Evolutionary conservation across 805 yeast genomes (phyloP).

Genomic region (Saturnispora quitensis): DNA sequence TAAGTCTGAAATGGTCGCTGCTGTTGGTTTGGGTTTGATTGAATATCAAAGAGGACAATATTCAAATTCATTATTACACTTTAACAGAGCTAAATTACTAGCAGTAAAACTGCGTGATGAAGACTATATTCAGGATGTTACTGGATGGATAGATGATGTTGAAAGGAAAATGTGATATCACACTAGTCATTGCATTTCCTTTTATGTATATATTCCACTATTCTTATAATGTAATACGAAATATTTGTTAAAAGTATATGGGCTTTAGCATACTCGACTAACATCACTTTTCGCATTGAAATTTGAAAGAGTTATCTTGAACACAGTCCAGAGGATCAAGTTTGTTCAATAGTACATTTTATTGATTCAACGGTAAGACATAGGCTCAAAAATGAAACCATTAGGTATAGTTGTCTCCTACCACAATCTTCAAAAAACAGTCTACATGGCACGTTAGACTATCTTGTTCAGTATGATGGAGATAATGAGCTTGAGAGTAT

Average conservation of each 20-base stretch:
- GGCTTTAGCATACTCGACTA: no score
- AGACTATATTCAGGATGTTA: slow-evolving; percentile 14
- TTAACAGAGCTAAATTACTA: slow-evolving; percentile 13
- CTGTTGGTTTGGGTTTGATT: slow-evolving; percentile 15
- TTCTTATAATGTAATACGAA: not conserved
- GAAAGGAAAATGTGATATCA: not conserved
- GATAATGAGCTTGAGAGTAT: no score
- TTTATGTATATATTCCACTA: slow-evolving; percentile 4
- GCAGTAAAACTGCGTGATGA: slow-evolving; percentile 11
- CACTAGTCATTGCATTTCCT: not conserved
- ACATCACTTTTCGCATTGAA: no score
- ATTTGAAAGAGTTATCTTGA: no score
- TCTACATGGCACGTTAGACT: no score
- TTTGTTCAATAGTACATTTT: no score
- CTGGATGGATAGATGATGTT: slow-evolving; percentile 10
- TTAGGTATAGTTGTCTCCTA: no score
- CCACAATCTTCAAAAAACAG: no score
- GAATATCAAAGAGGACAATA: slow-evolving; percentile 8
- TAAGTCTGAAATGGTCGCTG: slow-evolving; percentile 18
- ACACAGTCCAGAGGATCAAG: no score
- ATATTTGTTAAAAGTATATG: not conserved
- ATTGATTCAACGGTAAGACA: no score
- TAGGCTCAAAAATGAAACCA: no score
- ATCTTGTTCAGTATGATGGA: no score
- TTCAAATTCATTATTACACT: slow-evolving; percentile 11